These are phyloP conservation scores for Hebeloma cylindrosporum DNA, from an alignment of 768 basidiomycete genomes.

Conservation along the genomic window DNA sequence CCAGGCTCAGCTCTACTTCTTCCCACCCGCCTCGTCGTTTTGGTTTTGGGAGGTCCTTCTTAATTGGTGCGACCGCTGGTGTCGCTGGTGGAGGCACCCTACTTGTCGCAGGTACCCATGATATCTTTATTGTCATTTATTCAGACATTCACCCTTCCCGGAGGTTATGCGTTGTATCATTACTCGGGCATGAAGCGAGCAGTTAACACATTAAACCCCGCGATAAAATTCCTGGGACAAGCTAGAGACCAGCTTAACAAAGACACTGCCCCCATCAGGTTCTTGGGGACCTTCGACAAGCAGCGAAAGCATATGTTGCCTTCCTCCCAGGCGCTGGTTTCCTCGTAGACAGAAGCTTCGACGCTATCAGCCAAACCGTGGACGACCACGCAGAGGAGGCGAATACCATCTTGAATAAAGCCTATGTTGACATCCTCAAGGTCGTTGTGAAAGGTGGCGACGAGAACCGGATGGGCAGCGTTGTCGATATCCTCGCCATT, in stretches of 20 bases:
- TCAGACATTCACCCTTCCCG: background rate
- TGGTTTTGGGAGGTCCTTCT: background rate
- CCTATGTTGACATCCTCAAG: constrained; percentile 34
- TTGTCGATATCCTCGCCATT: constrained; percentile 10
- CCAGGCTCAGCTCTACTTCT: too few relatives aligned
- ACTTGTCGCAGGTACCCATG: constrained; percentile 13
- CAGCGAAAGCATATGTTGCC: constrained; percentile 41
- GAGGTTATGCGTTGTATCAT: constrained; percentile 43
- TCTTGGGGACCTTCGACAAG: constrained; percentile 37
- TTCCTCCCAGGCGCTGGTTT: constrained; percentile 38
- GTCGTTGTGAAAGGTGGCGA: constrained; percentile 19
- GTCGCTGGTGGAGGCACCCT: constrained; percentile 8
- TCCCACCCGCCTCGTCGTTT: background rate
- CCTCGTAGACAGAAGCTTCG: constrained; percentile 43
- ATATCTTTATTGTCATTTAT: background rate
- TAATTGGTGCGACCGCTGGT: constrained; percentile 7
- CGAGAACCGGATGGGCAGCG: constrained; percentile 10
- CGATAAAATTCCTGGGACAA: constrained; percentile 17
- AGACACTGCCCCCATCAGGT: constrained; percentile 29
- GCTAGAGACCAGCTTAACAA: constrained; percentile 23
- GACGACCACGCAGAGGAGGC: constrained; percentile 41
- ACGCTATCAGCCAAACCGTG: constrained; percentile 38
- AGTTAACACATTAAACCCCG: constrained; percentile 34
- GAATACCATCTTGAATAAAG: constrained; percentile 32
- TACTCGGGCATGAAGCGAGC: constrained; percentile 38